Conservation (phyloP, 2,329 filamentous ascomycete genomes). For the Nemania sp. region DNA sequence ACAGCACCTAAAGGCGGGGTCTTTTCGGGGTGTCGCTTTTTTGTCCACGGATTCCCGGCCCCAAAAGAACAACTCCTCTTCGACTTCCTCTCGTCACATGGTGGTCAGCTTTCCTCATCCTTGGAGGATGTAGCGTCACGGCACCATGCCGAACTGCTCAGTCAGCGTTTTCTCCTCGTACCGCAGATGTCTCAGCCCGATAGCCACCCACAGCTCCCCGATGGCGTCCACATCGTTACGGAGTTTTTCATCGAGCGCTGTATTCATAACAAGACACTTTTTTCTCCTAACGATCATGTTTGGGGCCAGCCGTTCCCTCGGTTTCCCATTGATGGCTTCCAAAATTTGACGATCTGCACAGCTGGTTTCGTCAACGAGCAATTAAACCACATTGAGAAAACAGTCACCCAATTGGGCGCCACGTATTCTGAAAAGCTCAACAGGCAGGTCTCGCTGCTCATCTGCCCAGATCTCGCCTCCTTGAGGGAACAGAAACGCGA, state of each 20-base stretch:
- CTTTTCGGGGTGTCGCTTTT: conserved; percentile 61
- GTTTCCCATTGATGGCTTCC: conserved; percentile 72
- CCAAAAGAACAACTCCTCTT: conserved; percentile 54
- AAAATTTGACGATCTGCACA: conserved; percentile 72
- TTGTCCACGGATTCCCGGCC: conserved; percentile 61
- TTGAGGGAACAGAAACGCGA: conserved; percentile 76
- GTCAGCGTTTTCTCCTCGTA: conserved; percentile 56
- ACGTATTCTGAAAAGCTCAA: conserved; percentile 79
- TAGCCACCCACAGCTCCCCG: conserved; percentile 46
- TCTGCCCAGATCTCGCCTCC: conserved; percentile 65
- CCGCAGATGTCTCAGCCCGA: conserved; percentile 55
- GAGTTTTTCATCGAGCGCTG: conserved; percentile 95
- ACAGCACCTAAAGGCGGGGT: conserved; percentile 44
- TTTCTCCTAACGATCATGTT: conserved; percentile 69
- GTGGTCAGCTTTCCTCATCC: conserved; percentile 48
- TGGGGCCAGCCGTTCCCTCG: conserved; percentile 75
- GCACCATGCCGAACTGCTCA: conserved; percentile 33
- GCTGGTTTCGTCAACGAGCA: conserved; percentile 85
- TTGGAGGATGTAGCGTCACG: conserved; percentile 46
- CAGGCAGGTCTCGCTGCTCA: conserved; percentile 70
- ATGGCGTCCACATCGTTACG: conserved; percentile 64
- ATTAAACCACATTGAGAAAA: conserved; percentile 79
- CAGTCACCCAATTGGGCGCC: conserved; percentile 76
- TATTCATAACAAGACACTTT: conserved; percentile 72
- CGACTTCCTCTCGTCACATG: conserved; percentile 52